These are phyloP conservation scores for Fusarium fujikuroi DNA, from an alignment of 2,329 filamentous ascomycete species.

Conservation along the genomic window DNA sequence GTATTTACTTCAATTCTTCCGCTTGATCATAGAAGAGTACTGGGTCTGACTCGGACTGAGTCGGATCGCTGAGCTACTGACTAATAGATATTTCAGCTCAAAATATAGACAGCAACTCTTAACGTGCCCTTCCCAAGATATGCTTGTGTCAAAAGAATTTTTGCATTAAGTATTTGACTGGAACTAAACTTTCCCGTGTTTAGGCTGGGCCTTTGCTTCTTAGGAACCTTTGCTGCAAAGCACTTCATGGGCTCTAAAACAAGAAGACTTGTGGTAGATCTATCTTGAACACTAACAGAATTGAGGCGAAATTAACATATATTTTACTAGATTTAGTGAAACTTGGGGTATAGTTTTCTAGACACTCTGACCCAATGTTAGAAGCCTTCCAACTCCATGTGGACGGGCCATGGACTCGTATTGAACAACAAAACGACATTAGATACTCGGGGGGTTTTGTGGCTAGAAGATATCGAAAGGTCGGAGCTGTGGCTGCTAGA, in stretches of 20 bases:
- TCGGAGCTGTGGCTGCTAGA: fast-evolving
- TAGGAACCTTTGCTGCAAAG: too few relatives aligned
- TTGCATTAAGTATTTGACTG: fast-evolving
- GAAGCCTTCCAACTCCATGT: too few relatives aligned
- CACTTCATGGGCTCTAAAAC: too few relatives aligned
- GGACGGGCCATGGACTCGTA: too few relatives aligned
- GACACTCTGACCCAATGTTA: not conserved
- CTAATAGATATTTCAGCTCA: fast-evolving
- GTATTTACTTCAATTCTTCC: not conserved
- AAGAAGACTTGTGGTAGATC: fast-evolving
- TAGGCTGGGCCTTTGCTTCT: not conserved
- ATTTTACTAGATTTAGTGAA: too few relatives aligned
- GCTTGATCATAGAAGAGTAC: fast-evolving
- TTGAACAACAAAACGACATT: too few relatives aligned
- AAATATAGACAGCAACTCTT: not conserved
- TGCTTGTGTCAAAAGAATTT: fast-evolving
- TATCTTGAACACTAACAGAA: fast-evolving
- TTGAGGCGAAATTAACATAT: fast-evolving
- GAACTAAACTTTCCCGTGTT: not conserved
- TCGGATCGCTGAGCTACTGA: fast-evolving
- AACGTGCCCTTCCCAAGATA: fast-evolving
- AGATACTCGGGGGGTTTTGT: too few relatives aligned
- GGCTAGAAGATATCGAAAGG: too few relatives aligned
- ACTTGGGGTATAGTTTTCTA: not conserved
- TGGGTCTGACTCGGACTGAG: fast-evolving